Evolutionary conservation across 768 basidiomycete genomes (phyloP), one percentile per base, ranked within the genome.

Genomic region (Mycena epipterygia): DNA sequence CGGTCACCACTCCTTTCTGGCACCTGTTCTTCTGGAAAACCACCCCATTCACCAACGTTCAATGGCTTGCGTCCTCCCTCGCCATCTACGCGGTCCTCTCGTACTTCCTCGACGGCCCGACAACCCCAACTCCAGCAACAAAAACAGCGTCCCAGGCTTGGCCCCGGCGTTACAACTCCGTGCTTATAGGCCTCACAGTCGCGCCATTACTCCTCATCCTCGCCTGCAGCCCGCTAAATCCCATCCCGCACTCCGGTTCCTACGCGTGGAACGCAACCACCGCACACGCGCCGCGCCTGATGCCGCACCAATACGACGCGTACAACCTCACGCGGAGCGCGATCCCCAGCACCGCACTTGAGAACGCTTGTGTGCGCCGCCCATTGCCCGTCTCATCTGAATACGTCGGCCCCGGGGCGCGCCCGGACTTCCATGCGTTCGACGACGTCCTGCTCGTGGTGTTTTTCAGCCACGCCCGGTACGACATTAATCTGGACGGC

Each of bases 381-480:
- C 62, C 49, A 6, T 33, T 64, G 2, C 62, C 62, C 13, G 19
- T 23, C 11, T 64, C 62, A 3, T 64, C 62, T 1, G 62, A 5
- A 8, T 64, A 52, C 39, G 14, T 55, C 30, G 63, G 63, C 23
- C 37, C 63, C 9, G 63, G 63, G 11, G 63, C 33, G 23, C 41
- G 55, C 48, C 67, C 71, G 16, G 52, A 64, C 27, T 64, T 64
- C n/a, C 78, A 79, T 33, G 74, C 76, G 13, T 88, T 88, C 70
- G 80, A 81, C 65, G 75, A 86, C 52, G 68, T 88, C 19, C 76
- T 88, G 17, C 74, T 88, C 35, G 73, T 88, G 55, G 84, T 87
- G 11, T 88, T 88, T 77, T 88, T 88, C 65, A 87, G 86, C 52
- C 87, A 88, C 64, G 75, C 84, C 30, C 76, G 86, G 49, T 88